Evolutionary conservation across 805 yeast species (phyloP).

Genomic region (Kluyveromyces siamensis): DNA sequence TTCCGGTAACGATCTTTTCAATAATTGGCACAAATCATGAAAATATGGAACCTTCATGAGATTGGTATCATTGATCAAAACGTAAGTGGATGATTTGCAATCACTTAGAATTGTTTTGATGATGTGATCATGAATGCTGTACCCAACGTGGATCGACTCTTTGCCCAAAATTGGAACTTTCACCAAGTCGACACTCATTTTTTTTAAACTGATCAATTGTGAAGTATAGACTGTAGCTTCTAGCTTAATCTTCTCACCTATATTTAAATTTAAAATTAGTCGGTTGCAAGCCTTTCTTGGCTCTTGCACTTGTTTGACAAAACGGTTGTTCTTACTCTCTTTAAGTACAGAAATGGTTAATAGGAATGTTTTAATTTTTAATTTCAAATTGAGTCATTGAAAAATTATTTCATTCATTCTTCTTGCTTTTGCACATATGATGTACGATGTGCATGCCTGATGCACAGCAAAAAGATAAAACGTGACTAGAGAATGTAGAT

Average conservation of each 20-base stretch:
- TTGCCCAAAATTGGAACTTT: conserved; percentile 73
- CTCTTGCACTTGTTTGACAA: not conserved
- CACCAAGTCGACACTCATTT: conserved; percentile 18
- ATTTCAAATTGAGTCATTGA: not conserved
- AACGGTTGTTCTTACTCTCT: not conserved
- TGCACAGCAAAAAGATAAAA: too few species aligned
- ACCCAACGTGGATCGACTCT: conserved; percentile 86
- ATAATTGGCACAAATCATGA: conserved; percentile 35
- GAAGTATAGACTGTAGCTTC: not conserved
- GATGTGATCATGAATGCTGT: conserved; percentile 64
- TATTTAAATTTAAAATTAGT: too few species aligned
- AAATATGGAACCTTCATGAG: conserved; percentile 59
- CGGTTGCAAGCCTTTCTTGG: not conserved
- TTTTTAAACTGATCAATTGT: not conserved
- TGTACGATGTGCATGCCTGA: too few species aligned
- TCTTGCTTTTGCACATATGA: not conserved
- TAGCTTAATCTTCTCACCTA: not conserved
- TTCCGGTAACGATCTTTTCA: conserved; percentile 38
- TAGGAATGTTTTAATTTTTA: too few species aligned
- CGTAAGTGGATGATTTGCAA: conserved; percentile 83
- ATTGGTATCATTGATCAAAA: conserved; percentile 80
- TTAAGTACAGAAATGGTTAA: not conserved
- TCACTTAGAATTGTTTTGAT: conserved; percentile 53
- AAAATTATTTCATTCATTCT: not conserved
- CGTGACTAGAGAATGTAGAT: not conserved